Base-by-base conservation (phyloP, 2,329 filamentous ascomycete genomes). In the Macrophomina phaseolina region DNA sequence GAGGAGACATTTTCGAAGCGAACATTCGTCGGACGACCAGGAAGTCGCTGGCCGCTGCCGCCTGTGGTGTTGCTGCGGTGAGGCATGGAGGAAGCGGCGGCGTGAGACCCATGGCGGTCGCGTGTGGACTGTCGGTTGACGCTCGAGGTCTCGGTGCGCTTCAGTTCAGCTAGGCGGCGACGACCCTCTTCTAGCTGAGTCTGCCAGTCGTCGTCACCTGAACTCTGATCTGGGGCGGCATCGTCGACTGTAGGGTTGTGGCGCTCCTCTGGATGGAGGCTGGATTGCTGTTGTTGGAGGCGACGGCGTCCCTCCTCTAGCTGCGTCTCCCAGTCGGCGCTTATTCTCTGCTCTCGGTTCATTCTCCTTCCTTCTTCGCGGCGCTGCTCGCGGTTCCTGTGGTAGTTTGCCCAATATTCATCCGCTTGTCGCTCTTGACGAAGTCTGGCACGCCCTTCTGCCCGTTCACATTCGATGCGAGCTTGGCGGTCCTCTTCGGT, bases 251-350 rank as follows among this genome's bases (percentile, higher is more conserved):
- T 12, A n/a, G 61, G 61, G 23, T 64, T 48, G n/a, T 60, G 30
- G 5, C 32, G 58, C 14, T 38, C 28, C 4, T 60, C 56, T 30
- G 23, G 34, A 12, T 38, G 34, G 14, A 34, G 61, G 18, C 23
- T 45, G 4, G 18, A 18, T 8, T 8, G 46, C 5, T 64, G 45
- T 8, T 38, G 63, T 23, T 55, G 49, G 3, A 56, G 3, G 51
- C 63, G 63, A n/a, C 45, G 58, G n/a, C 63, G 63, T 3, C 63
- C 63, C 28, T 55, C 51, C 7, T 65, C 49, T 1, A 65, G 12
- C 38, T 28, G 36, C 16, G 38, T 46, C n/a, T 65, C 63, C 63
- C 63, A 65, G 28, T 65, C 49, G 38, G 32, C 40, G 11, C 23
- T 36, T 18, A 34, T 32, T 3, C 36, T 42, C 34, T 65, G 63